A percentile compares a stretch with the other conserved stretches of the same genome.
phyloP scores from a whole-genome alignment of 2,329 filamentous ascomycete species.

The Penicillium sp. region DNA sequence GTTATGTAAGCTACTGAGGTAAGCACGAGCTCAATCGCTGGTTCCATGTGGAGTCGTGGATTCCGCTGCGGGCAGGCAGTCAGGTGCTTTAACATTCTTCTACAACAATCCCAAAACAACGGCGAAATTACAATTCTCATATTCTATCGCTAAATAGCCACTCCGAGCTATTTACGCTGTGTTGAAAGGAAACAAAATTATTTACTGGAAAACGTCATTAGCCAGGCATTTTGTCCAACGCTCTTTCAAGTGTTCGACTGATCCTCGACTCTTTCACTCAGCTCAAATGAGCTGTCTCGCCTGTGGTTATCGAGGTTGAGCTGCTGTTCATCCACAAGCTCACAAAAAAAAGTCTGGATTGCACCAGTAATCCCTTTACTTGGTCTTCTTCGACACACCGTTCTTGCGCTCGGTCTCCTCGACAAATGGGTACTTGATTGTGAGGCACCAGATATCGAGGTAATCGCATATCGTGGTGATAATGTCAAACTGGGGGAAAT shows the following conservation, averaged over 20 bases:
- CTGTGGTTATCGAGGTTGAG: constrained; percentile 19
- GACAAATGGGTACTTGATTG: constrained; percentile 78
- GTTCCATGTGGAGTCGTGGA: constrained; percentile 2
- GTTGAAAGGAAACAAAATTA: constrained; percentile 2
- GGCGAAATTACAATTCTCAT: constrained; percentile 4
- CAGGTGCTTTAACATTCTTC: constrained; percentile 3
- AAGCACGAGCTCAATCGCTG: constrained; percentile 1
- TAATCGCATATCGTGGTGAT: constrained; percentile 98
- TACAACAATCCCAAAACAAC: neutral
- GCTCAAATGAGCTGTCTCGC: constrained; percentile 1
- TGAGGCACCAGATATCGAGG: constrained; percentile 96
- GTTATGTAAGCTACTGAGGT: constrained; percentile 2
- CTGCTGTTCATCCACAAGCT: constrained; percentile 9
- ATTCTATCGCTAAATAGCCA: constrained; percentile 11
- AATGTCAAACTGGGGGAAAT: constrained; percentile 64
- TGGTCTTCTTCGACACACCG: constrained; percentile 30
- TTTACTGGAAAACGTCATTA: constrained; percentile 12
- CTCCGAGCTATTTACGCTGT: neutral
- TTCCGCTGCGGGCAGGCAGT: constrained; percentile 6
- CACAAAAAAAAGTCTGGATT: neutral
- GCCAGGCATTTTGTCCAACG: constrained; percentile 8
- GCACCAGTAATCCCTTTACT: neutral
- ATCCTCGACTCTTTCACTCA: constrained; percentile 4
- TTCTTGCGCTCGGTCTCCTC: constrained; percentile 34
- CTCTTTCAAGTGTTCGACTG: neutral